Evolutionary conservation across 768 basidiomycete species (phyloP), one percentile per base, ranked within the genome.

Genomic region (Tylopilus balloui): DNA sequence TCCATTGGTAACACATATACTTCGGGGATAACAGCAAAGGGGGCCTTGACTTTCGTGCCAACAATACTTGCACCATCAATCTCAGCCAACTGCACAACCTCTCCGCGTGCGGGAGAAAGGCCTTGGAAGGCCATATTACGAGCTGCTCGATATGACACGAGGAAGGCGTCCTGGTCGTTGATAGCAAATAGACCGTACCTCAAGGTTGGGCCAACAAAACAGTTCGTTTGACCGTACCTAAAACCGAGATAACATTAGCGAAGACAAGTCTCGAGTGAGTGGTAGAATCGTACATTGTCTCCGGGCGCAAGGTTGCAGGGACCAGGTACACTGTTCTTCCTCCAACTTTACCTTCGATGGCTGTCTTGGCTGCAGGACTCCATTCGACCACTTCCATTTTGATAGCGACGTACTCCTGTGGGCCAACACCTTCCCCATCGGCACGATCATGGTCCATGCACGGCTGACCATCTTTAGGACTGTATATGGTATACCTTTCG

Each of bases 1-100:
- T 99, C 96, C 96, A 99, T 99, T n/a, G 96, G 96, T 49, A 99
- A 70, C 39, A 99, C 91, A 61, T 93, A 93, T 23, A 97, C 89
- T 69, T 95, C 85, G 0, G 88, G 81, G 65, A 85, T 78, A 43
- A 92, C 59, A 20, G 83, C 80, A 54, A 89, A 83, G 1, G 95
- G 93, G 1, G 95, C 94, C 53, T 83, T 84, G 69, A 98, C 84
- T 62, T 81, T 91, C 19, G 93, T 88, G 4, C 96, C 96, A 48
- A 98, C 73, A 32, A 98, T 72, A 51, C 80, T 80, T 10, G 80
- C 69, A 8, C 96, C 96, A 32, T 81, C 80, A 48, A 98, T 73
- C 66, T 92, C 87, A 14, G 79, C 69, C 44, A 97, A 71, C 63
- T 89, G 82, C 40, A 81, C 73, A 46, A 88, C 71, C 54, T 88